phyloP scores from a whole-genome alignment of 108 stramenopile genomes.

The Nitzschia sp. region DNA sequence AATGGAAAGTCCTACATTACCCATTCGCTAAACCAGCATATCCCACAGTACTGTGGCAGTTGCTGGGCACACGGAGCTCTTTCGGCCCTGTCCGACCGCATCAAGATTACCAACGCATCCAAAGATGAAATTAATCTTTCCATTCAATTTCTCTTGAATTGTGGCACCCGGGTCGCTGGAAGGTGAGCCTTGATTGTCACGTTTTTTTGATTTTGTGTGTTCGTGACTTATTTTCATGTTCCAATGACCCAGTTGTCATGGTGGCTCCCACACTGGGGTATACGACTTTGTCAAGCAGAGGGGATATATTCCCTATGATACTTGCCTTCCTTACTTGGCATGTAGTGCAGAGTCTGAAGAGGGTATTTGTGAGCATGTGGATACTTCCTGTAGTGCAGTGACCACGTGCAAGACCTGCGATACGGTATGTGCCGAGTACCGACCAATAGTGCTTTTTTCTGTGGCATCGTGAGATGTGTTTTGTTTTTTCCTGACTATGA shows the following conservation, averaged over 20 bases:
- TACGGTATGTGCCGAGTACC: neutral
- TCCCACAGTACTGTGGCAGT: constrained; percentile 74
- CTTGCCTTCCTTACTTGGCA: constrained; percentile 70
- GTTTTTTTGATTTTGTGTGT: neutral
- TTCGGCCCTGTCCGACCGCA: constrained; percentile 80
- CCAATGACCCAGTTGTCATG: constrained; percentile 36
- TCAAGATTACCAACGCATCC: constrained; percentile 77
- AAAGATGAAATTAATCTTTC: constrained; percentile 68
- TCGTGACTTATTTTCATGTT: neutral
- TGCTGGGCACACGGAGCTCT: constrained; percentile 93
- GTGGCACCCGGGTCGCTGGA: constrained; percentile 62
- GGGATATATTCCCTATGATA: constrained; percentile 71
- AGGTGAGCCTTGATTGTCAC: constrained; percentile 23
- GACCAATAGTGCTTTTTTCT: neutral
- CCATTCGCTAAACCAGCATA: constrained; percentile 88
- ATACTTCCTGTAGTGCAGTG: constrained; percentile 64
- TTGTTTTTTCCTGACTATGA: neutral
- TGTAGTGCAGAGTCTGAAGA: constrained; percentile 74
- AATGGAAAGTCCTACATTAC: constrained; percentile 82
- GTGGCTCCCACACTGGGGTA: constrained; percentile 73
- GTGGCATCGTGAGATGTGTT: neutral
- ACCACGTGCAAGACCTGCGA: constrained; percentile 80
- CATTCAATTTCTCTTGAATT: constrained; percentile 78
- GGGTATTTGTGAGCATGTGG: constrained; percentile 75
- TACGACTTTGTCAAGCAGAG: constrained; percentile 67